These are phyloP conservation scores for Solanum rostratum DNA, from an alignment of 257 asterid species.

Conservation along the genomic window DNA sequence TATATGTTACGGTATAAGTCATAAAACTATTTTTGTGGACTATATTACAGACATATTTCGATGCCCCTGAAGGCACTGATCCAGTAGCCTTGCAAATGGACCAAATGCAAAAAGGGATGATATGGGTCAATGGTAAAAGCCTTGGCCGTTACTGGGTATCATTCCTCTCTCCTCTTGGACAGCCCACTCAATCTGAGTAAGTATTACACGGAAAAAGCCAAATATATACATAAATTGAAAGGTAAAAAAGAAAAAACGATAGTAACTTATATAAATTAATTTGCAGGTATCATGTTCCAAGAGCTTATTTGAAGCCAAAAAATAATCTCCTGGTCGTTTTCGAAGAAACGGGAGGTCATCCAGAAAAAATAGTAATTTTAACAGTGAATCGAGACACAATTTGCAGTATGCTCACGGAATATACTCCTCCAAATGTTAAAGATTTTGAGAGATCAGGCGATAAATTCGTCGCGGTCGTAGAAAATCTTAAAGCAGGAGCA, in stretches of 20 bases:
- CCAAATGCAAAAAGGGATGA: constrained; percentile 73
- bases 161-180: constrained; percentile 55
- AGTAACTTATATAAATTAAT: not conserved
- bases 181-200: constrained; percentile 76
- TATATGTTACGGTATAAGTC: too few species aligned
- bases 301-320: constrained; percentile 60
- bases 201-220: not conserved
- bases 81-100: constrained; percentile 68
- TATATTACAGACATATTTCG: constrained; percentile 45
- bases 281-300: constrained; percentile 75
- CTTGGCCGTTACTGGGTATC: constrained; percentile 92
- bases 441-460: constrained; percentile 38
- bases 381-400: constrained; percentile 74
- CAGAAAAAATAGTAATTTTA: constrained; percentile 27
- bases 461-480: constrained; percentile 18
- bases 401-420: constrained; percentile 52
- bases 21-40: too few species aligned
- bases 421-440: constrained; percentile 35
- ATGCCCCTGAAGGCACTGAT: constrained; percentile 58
- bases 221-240: not conserved
- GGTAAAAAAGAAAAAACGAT: not conserved
- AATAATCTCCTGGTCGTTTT: constrained; percentile 50
- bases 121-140: constrained; percentile 76
- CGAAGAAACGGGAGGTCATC: constrained; percentile 77
- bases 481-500: constrained; percentile 35